Conservation (phyloP, 495 filamentous ascomycete genomes). For the Daldinia decipiens region DNA sequence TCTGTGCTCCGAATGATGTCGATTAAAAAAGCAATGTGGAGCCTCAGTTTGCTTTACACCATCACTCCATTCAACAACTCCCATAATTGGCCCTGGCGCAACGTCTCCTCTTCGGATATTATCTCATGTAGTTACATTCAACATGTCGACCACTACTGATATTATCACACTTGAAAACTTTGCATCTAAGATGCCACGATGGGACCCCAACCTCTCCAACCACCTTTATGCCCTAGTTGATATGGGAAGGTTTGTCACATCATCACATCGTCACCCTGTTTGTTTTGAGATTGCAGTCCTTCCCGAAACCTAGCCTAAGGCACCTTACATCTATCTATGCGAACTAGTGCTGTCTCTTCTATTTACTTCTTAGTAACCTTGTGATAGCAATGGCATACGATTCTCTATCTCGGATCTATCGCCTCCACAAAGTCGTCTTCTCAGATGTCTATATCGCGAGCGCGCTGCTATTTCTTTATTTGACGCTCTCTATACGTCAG, state of each 20-base stretch:
- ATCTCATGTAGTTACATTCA: conserved; percentile 20
- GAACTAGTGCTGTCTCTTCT: conserved; percentile 1
- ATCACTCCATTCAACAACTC: background rate
- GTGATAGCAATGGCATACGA: conserved; percentile 86
- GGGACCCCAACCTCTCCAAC: conserved; percentile 53
- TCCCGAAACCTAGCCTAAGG: conserved; percentile 1
- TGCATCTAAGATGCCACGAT: conserved; percentile 57
- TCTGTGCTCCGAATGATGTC: background rate
- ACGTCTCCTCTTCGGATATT: background rate
- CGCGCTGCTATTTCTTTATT: conserved; percentile 88
- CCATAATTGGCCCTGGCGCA: background rate
- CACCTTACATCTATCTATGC: conserved; percentile 2
- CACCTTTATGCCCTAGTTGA: conserved; percentile 72
- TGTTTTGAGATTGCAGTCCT: conserved; percentile 1
- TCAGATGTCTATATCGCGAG: conserved; percentile 80
- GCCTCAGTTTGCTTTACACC: background rate
- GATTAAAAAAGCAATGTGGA: conserved; percentile 9
- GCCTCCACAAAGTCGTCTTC: conserved; percentile 72
- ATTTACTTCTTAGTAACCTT: conserved; percentile 24
- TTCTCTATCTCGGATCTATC: conserved; percentile 88
- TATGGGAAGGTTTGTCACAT: conserved; percentile 72
- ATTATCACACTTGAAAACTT: conserved; percentile 64
- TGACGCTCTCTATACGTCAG: conserved; percentile 72
- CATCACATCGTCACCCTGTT: conserved; percentile 5
- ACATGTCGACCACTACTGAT: conserved; percentile 46